A percentile compares a stretch with the other conserved stretches of the same genome.
These are phyloP conservation scores for Pythium graminicola DNA, from an alignment of 352 stramenopile species.

Conservation along the genomic window DNA sequence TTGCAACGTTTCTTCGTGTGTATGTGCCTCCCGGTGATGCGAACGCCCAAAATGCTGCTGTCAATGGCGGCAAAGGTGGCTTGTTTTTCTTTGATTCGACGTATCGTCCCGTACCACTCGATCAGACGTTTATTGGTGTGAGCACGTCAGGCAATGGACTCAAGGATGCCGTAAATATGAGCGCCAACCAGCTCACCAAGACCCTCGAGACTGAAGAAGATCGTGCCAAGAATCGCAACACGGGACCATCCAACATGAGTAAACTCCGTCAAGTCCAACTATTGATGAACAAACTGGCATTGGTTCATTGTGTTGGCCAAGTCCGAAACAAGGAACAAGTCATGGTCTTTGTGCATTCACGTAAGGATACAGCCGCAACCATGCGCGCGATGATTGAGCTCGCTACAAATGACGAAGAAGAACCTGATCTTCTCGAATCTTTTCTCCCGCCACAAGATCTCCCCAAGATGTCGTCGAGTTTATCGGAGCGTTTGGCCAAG, in stretches of 20 bases:
- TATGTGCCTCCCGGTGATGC: no score
- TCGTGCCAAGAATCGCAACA: slow-evolving; percentile 98
- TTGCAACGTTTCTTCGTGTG: slow-evolving; percentile 97
- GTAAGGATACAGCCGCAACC: slow-evolving; percentile 97
- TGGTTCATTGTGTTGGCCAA: slow-evolving; percentile 97
- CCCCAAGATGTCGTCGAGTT: slow-evolving; percentile 71
- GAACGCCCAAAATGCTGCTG: no score
- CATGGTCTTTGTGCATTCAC: slow-evolving; percentile 99
- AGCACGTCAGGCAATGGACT: slow-evolving; percentile 52
- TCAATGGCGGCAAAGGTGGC: slow-evolving; percentile 95
- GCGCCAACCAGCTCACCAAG: slow-evolving; percentile 35
- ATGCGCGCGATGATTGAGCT: slow-evolving; percentile 95
- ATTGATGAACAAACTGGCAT: slow-evolving; percentile 99
- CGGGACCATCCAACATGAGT: slow-evolving; percentile 55
- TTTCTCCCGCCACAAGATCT: no score
- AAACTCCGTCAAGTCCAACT: slow-evolving; percentile 54
- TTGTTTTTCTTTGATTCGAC: slow-evolving; percentile 99
- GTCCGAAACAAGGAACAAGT: slow-evolving; percentile 95
- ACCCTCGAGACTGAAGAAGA: slow-evolving; percentile 90
- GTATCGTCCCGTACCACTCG: slow-evolving; percentile 97
- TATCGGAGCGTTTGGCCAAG: slow-evolving; percentile 92
- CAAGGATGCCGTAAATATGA: slow-evolving; percentile 57
- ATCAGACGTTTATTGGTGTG: slow-evolving; percentile 99
- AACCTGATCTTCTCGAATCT: slow-evolving; percentile 89
- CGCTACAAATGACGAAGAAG: slow-evolving; percentile 94